phyloP scores from a whole-genome alignment of 345 rosid species.

The Lepidium sativum region DNA sequence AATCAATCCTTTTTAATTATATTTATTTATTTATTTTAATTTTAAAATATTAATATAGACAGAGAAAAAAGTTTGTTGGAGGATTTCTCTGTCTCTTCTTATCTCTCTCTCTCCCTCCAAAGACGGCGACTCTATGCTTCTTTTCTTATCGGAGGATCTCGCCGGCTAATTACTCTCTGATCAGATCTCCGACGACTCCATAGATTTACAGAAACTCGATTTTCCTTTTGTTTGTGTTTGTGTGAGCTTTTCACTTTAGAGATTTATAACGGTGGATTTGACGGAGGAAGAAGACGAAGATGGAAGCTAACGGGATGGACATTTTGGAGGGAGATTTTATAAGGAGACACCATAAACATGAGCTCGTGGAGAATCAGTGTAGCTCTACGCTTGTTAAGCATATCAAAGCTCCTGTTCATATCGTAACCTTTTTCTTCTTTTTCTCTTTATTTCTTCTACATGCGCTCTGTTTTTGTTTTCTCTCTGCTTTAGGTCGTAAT shows the following conservation, averaged over 20 bases:
- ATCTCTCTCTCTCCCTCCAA: conserved; percentile 11
- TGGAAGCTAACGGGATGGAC: conserved; percentile 29
- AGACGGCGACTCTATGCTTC: conserved; percentile 24
- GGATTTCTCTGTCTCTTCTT: not conserved
- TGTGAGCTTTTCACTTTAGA: not conserved
- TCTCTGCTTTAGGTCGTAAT: not conserved
- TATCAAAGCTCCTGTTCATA: too few species aligned
- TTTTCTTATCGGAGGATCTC: not conserved
- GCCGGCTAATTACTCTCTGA: conserved; percentile 12
- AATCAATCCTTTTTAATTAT: conserved; percentile 2
- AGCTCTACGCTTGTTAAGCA: too few species aligned
- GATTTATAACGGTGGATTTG: conserved; percentile 8
- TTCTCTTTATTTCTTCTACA: too few species aligned
- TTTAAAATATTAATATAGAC: not conserved
- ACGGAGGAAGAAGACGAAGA: conserved; percentile 20
- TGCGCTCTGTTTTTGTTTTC: not conserved
- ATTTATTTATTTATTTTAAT: not conserved
- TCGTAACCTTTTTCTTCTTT: too few species aligned
- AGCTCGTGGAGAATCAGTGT: too few species aligned
- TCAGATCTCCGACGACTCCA: conserved; percentile 14
- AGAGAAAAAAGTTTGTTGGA: conserved; percentile 20
- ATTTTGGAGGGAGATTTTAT: conserved; percentile 43
- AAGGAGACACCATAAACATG: not conserved
- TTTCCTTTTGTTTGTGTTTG: too few species aligned
- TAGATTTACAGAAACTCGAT: too few species aligned